Percentiles rank a stretch among this genome's conserved stretches.
Conservation (phyloP, 2,329 filamentous ascomycete genomes). For the Penicillium sp. region DNA sequence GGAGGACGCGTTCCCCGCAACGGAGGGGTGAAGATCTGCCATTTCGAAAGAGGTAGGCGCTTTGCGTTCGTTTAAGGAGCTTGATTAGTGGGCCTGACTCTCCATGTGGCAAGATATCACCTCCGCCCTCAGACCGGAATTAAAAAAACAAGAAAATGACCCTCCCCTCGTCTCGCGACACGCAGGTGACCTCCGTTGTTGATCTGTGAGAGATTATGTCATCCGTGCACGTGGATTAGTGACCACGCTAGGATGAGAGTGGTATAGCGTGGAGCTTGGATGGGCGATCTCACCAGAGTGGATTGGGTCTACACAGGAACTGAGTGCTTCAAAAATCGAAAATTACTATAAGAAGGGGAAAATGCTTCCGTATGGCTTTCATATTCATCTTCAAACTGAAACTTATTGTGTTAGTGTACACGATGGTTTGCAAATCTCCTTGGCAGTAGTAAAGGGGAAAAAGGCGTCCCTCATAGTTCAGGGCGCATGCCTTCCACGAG, state of each 20-base stretch:
- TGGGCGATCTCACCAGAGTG: background rate
- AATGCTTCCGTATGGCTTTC: background rate
- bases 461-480: background rate
- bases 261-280: constrained; percentile 2
- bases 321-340: background rate
- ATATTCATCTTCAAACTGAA: background rate
- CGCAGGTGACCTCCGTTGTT: constrained; percentile 8
- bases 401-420: background rate
- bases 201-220: constrained; percentile 6
- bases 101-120: background rate
- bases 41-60: constrained; percentile 14
- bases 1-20: constrained; percentile 28
- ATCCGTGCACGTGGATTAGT: background rate
- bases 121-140: background rate
- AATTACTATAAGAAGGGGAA: background rate
- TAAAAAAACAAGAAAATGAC: background rate
- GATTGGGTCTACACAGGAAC: background rate
- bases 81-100: background rate
- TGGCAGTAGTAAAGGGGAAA: background rate
- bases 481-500: background rate
- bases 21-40: constrained; percentile 27
- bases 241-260: background rate
- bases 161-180: background rate
- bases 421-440: background rate
- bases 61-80: background rate